Conservation (phyloP, 2,329 filamentous ascomycete species). For the Arthrobotrys conoides region DNA sequence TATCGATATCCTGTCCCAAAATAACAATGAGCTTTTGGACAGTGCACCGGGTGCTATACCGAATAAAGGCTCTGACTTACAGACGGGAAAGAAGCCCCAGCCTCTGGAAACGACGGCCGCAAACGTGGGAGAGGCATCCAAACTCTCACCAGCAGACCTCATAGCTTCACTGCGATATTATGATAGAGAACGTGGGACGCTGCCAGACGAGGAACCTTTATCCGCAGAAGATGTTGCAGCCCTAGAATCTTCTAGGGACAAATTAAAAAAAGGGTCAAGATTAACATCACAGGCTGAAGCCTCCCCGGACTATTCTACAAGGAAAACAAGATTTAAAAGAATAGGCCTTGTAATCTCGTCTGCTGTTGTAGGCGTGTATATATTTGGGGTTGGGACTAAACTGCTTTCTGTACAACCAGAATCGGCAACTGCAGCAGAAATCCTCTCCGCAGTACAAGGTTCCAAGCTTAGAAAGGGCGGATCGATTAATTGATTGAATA, state of each 20-base stretch:
- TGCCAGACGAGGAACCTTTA: constrained; percentile 57
- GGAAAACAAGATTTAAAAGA: constrained; percentile 14
- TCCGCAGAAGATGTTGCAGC: constrained; percentile 43
- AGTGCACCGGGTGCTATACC: not conserved
- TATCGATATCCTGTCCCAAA: not conserved
- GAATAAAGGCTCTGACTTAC: not conserved
- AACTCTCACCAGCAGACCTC: constrained; percentile 56
- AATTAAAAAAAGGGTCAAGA: constrained; percentile 11
- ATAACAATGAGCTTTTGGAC: not conserved
- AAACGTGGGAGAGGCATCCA: not conserved
- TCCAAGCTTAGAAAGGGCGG: constrained; percentile 20
- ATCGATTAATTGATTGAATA: not conserved
- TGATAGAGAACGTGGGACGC: constrained; percentile 33
- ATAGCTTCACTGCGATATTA: constrained; percentile 57
- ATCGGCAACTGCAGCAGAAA: constrained; percentile 38
- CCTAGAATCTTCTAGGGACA: constrained; percentile 32
- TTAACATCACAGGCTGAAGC: constrained; percentile 3
- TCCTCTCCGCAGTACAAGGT: constrained; percentile 51
- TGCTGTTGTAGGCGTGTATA: constrained; percentile 24
- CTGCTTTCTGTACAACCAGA: constrained; percentile 39
- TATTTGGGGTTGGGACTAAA: constrained; percentile 46
- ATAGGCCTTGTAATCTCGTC: constrained; percentile 23
- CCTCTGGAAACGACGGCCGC: no score
- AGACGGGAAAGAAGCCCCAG: not conserved
- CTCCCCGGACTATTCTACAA: not conserved